Evolutionary conservation across 2,329 filamentous ascomycete species (phyloP), one percentile per base, ranked within the genome.

Genomic region (Orbilia ellipsospora): DNA sequence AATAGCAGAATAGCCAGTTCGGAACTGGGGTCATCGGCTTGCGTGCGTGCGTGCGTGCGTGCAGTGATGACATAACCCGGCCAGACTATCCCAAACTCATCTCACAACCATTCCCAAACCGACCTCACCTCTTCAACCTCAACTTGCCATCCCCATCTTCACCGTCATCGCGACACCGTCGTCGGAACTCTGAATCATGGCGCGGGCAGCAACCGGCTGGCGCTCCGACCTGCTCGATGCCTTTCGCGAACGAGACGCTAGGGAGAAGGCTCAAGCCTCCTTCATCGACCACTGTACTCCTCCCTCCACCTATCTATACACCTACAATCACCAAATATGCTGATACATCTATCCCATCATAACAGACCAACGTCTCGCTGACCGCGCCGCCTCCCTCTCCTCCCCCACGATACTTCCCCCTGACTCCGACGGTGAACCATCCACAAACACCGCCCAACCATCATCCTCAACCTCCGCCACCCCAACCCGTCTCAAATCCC

Each of bases 321-420:
- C 20, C 31, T 45, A 16, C 8, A 28, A 4, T 23, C 23, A 23
- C 23, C 4, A 4, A 15, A 26, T 52, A 40, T 28, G 40, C 40
- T 44, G 44, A 42, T 18, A 2, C 57, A 60, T 50, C 77, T 67
- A 60, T 68, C n/a, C n/a, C 75, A 56, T 50, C 31, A 6, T 48
- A 12, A 28, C 72, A 92, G 89, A 89, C 82, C 88, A 88, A 26
- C 85, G 87, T 76, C 87, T 92, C 77, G 86, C 88, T 78, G 89
- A 92, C 82, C 88, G 90, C 74, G 86, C 91, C 77, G 86, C 89
- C 56, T 84, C 85, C 20, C 84, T 90, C 72, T 87, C 90, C 81
- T 86, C 88, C 63, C 85, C 89, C 79, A 87, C 87, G 7, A 7
- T 13, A 10, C 44, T 31, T 28, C 4, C 80, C 82, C 77, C 74